These are phyloP conservation scores for Rhizoclosmatium sp. DNA, from an alignment of 192 early-diverging fungal genomes.

Conservation along the genomic window DNA sequence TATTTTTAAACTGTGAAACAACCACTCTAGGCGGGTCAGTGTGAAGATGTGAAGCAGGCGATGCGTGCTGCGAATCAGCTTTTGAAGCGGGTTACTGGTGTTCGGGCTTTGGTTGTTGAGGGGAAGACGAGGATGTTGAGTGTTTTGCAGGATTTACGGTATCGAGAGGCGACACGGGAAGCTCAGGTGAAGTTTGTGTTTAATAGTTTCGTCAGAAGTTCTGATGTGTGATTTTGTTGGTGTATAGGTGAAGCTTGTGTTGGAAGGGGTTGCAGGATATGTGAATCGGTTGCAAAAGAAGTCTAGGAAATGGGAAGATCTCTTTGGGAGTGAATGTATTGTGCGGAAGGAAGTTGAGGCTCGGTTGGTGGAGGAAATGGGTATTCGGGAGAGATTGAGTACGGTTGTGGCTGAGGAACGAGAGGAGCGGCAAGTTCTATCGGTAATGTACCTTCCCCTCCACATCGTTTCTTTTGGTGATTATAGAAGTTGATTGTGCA, in stretches of 20 bases:
- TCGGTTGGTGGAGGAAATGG: not conserved
- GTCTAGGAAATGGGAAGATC: not conserved
- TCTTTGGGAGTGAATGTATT: not conserved
- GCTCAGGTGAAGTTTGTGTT: not conserved
- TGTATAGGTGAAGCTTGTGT: not conserved
- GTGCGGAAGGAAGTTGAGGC: not conserved
- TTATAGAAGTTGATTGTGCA: not conserved
- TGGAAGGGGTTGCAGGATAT: not conserved
- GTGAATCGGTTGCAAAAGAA: not conserved
- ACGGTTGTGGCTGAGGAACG: not conserved
- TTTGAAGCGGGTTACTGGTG: not conserved
- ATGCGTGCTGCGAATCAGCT: not conserved
- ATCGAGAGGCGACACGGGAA: not conserved
- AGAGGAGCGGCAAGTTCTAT: not conserved
- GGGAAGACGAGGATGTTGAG: not conserved
- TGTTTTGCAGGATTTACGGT: not conserved
- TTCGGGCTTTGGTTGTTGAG: not conserved
- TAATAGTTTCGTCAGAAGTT: not conserved
- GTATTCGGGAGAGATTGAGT: not conserved
- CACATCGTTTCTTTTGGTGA: too few species aligned
- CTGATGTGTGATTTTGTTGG: too few species aligned
- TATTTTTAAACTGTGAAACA: not conserved
- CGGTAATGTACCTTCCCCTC: not conserved
- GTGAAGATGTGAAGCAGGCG: not conserved
- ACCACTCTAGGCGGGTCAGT: not conserved